These are phyloP conservation scores for Przewalskia tangutica DNA, from an alignment of 257 asterid genomes.

Conservation along the genomic window DNA sequence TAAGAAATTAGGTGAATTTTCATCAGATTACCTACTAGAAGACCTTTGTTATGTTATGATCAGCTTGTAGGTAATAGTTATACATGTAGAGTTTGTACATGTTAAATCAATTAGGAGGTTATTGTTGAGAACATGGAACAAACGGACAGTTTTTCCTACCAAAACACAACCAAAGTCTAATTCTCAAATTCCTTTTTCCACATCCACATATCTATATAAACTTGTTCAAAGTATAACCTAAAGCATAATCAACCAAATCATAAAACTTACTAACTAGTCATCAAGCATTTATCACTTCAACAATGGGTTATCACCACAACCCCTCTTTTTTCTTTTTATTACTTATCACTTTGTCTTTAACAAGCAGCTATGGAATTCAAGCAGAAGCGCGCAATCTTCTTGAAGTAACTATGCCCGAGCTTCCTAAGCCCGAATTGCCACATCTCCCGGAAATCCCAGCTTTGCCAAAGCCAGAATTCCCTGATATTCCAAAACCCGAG, in stretches of 20 bases:
- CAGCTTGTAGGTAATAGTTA: not conserved
- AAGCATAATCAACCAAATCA: not conserved
- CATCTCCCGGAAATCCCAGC: not conserved
- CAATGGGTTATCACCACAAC: not conserved
- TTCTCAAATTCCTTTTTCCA: not conserved
- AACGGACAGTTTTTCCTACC: not conserved
- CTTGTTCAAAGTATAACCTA: not conserved
- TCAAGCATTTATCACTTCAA: not conserved
- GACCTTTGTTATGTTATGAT: not conserved
- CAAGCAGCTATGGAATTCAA: not conserved
- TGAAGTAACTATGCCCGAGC: not conserved
- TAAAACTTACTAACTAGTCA: not conserved
- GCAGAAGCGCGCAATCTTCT: not conserved
- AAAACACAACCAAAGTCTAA: not conserved
- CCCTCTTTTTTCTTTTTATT: not conserved
- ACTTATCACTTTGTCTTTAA: not conserved
- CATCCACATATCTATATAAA: not conserved
- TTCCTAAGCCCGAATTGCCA: not conserved
- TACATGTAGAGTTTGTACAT: not conserved
- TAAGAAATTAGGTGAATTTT: not conserved
- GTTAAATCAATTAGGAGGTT: not conserved
- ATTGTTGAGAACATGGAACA: not conserved
- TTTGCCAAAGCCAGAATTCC: no score
- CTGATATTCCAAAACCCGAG: not conserved
- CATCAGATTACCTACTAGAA: not conserved